Evolutionary conservation across 306 rosid genomes (phyloP).

Genomic region (Cercis canadensis): DNA sequence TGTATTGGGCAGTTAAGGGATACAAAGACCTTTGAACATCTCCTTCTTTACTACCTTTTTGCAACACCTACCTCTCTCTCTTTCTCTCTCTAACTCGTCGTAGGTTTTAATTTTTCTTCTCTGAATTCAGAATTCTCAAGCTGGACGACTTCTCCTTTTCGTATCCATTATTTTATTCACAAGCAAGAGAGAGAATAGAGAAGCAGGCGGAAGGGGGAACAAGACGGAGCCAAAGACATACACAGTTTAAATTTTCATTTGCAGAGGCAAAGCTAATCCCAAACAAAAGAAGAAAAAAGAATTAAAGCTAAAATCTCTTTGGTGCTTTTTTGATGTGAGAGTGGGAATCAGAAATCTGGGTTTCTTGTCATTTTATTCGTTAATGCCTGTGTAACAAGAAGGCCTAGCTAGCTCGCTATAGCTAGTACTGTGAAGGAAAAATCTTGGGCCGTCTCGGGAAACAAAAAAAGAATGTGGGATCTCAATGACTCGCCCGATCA

Average conservation of each 20-base stretch:
- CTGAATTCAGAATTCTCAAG: slow-evolving; percentile 24
- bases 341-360: slow-evolving; percentile 26
- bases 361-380: neutral
- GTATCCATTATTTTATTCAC: slow-evolving; percentile 17
- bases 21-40: slow-evolving; percentile 56
- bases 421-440: neutral
- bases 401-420: neutral
- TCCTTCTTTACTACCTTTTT: slow-evolving; percentile 42
- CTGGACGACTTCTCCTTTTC: slow-evolving; percentile 18
- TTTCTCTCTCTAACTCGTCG: slow-evolving; percentile 35
- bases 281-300: neutral
- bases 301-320: neutral
- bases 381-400: slow-evolving; percentile 26
- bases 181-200: neutral
- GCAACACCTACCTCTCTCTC: slow-evolving; percentile 37
- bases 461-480: slow-evolving; percentile 84
- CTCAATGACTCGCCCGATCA: slow-evolving; percentile 88
- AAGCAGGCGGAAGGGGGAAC: slow-evolving; percentile 9
- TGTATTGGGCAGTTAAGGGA: slow-evolving; percentile 65
- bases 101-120: slow-evolving; percentile 46
- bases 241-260: slow-evolving; percentile 2
- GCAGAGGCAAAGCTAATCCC: neutral
- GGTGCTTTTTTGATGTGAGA: slow-evolving; percentile 27
- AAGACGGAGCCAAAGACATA: neutral
- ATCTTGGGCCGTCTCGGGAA: neutral